A percentile compares a stretch with the other conserved stretches of the same genome.
These are phyloP conservation scores for Elsinoe necatrix DNA, from an alignment of 2,329 filamentous ascomycete species.

Conservation along the genomic window DNA sequence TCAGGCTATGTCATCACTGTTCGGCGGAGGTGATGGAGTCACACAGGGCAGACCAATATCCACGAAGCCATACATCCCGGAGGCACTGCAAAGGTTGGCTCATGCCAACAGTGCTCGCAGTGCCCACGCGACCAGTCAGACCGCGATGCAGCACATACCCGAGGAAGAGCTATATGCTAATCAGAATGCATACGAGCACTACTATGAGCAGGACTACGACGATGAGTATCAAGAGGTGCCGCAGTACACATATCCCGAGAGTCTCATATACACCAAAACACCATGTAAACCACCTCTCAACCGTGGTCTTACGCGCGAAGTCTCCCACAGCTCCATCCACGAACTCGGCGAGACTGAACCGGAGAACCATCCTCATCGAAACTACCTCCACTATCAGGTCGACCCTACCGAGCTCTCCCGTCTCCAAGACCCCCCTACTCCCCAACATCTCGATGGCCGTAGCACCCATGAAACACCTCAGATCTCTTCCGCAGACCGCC, in stretches of 20 bases:
- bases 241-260: background rate
- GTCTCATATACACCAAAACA: background rate
- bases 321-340: background rate
- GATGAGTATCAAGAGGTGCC: background rate
- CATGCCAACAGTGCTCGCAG: background rate
- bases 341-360: slow-evolving; percentile 5
- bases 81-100: background rate
- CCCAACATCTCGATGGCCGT: background rate
- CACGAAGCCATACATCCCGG: background rate
- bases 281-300: background rate
- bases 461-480: background rate
- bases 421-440: slow-evolving; percentile 1
- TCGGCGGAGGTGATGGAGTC: background rate
- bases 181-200: background rate
- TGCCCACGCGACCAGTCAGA: background rate
- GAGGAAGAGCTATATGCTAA: background rate
- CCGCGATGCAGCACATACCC: background rate
- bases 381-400: background rate
- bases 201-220: background rate
- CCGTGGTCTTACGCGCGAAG: background rate
- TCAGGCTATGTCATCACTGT: background rate
- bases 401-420: background rate
- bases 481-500: background rate
- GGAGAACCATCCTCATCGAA: background rate
- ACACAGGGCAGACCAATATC: background rate